Evolutionary conservation across 148 eudicot species (phyloP).

Genomic region (Amaranthus hypochondriacus): DNA sequence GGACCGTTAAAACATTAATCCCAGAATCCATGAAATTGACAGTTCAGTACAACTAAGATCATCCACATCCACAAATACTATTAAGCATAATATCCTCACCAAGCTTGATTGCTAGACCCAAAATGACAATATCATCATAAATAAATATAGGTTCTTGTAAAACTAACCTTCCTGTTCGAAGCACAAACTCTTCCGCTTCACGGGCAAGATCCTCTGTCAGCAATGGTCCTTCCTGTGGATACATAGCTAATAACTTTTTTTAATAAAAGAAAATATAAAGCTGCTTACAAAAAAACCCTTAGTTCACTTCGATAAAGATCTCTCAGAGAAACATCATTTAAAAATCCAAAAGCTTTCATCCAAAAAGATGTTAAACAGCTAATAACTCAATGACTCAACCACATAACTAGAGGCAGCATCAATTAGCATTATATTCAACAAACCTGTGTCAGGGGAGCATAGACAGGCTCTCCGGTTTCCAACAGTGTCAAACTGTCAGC

Average conservation of each 20-base stretch:
- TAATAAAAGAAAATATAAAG: no score
- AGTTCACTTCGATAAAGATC: no score
- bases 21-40: not conserved
- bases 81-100: not conserved
- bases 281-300: no score
- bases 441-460: slow-evolving; percentile 87
- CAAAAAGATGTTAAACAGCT: slow-evolving; percentile 4
- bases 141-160: not conserved
- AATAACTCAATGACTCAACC: slow-evolving; percentile 4
- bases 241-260: slow-evolving; percentile 9
- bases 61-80: not conserved
- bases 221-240: slow-evolving; percentile 77
- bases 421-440: slow-evolving; percentile 11
- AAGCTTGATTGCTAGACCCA: not conserved
- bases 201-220: slow-evolving; percentile 89
- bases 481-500: slow-evolving; percentile 62
- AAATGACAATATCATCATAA: not conserved
- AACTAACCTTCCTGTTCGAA: slow-evolving; percentile 88
- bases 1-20: not conserved
- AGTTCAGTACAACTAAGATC: not conserved
- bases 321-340: no score
- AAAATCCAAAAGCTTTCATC: no score
- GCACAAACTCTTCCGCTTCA: slow-evolving; percentile 89
- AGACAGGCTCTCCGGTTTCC: slow-evolving; percentile 87
- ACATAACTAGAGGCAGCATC: slow-evolving; percentile 8